Evolutionary conservation across 441 rosid species (phyloP).

Genomic region (Biscutella laevigata): DNA sequence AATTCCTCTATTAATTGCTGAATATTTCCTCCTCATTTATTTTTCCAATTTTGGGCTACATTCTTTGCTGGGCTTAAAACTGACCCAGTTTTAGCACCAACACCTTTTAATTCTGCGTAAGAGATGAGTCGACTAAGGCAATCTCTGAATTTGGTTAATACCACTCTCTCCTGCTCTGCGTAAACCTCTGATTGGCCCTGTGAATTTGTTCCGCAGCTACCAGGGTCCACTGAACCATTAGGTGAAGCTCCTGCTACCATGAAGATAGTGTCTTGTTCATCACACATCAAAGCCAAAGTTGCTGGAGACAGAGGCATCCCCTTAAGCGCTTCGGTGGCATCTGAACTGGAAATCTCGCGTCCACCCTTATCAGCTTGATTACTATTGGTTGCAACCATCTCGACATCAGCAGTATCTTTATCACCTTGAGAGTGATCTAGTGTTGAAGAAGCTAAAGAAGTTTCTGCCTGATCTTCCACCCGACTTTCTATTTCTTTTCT

Average conservation of each 20-base stretch:
- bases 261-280: conserved; percentile 38
- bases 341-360: conserved; percentile 41
- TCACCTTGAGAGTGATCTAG: conserved; percentile 42
- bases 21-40: too few relatives aligned
- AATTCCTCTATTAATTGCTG: too few relatives aligned
- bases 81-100: too few relatives aligned
- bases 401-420: conserved; percentile 34
- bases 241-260: conserved; percentile 59
- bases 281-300: conserved; percentile 90
- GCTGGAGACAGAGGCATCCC: conserved; percentile 90
- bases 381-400: conserved; percentile 39
- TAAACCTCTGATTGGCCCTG: conserved; percentile 56
- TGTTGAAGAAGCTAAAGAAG: conserved; percentile 47
- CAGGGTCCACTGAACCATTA: conserved; percentile 37
- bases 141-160: conserved; percentile 73
- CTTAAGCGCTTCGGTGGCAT: conserved; percentile 48
- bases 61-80: too few relatives aligned
- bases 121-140: conserved; percentile 83
- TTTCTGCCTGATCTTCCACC: conserved; percentile 38
- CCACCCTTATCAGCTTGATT: conserved; percentile 47
- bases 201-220: conserved; percentile 42
- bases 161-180: conserved; percentile 76
- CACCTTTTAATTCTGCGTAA: conserved; percentile 73
- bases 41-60: too few relatives aligned
- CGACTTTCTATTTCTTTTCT: conserved; percentile 42